Evolutionary conservation across 2,329 filamentous ascomycete genomes (phyloP).

Genomic region (Penicillium sp.): DNA sequence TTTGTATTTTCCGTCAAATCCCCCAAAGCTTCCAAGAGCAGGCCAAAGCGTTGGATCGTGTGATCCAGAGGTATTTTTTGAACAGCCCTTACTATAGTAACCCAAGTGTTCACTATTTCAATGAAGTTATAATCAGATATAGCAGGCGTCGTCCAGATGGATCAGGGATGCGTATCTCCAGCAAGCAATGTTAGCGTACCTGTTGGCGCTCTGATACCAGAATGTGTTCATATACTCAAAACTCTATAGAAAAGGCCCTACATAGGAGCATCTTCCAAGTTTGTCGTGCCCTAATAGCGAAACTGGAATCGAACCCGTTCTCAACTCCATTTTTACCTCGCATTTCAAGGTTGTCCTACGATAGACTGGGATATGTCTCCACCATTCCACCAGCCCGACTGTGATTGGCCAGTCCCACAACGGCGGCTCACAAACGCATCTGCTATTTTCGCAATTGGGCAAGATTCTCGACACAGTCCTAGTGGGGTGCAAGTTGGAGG

Average conservation of each 20-base stretch:
- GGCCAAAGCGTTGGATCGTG: too few species aligned
- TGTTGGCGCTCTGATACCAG: not conserved
- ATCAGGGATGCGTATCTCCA: not conserved
- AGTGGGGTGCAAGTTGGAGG: not conserved
- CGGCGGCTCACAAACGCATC: constrained; percentile 9
- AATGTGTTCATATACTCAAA: not conserved
- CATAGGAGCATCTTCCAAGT: not conserved
- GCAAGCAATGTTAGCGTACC: not conserved
- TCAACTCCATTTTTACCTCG: not conserved
- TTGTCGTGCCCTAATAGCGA: not conserved
- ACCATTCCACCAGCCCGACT: constrained; percentile 1
- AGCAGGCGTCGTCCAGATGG: not conserved
- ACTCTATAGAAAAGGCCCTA: not conserved
- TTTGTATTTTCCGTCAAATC: too few species aligned
- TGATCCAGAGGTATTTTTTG: too few species aligned
- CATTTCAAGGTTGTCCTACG: not conserved
- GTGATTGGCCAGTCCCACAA: constrained; percentile 16
- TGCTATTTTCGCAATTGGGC: constrained; percentile 13
- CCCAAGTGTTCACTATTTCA: not conserved
- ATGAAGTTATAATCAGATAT: not conserved
- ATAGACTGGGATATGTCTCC: not conserved
- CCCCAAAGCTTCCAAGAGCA: too few species aligned
- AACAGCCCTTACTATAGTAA: too few species aligned
- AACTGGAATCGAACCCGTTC: not conserved
- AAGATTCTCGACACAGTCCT: not conserved